Conservation (phyloP, 257 asterid species). For the Solanum bukasovii region DNA sequence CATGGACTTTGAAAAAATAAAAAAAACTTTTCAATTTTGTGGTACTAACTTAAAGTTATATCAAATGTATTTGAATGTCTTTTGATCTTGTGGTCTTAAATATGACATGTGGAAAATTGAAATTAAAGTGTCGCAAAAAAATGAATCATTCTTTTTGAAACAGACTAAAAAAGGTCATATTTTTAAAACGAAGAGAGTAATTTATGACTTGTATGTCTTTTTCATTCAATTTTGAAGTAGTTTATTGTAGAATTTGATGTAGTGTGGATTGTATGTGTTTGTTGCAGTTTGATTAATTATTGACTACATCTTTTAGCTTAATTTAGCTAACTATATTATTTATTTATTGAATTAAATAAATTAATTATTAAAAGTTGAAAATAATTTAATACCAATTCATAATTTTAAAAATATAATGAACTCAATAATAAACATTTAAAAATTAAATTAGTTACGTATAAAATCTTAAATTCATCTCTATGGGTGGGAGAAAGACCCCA, state of each 20-base stretch:
- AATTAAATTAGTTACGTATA: background rate
- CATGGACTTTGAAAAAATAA: accelerated
- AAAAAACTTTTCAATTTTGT: accelerated
- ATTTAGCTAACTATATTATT: background rate
- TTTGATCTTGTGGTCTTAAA: too few relatives aligned
- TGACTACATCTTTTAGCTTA: background rate
- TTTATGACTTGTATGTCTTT: background rate
- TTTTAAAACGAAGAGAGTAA: background rate
- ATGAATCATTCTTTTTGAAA: too few relatives aligned
- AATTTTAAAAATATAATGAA: background rate
- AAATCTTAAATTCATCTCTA: background rate
- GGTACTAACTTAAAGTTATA: too few relatives aligned
- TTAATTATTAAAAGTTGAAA: too few relatives aligned
- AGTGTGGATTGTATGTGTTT: background rate
- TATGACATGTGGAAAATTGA: accelerated
- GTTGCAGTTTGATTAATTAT: too few relatives aligned
- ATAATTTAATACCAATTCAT: background rate
- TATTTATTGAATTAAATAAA: too few relatives aligned
- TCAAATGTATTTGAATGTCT: background rate
- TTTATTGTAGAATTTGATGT: background rate
- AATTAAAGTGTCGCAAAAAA: too few relatives aligned
- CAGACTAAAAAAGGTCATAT: too few relatives aligned
- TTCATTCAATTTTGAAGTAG: background rate
- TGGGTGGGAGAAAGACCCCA: background rate
- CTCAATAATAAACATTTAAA: background rate